A percentile compares a stretch with the other conserved stretches of the same genome.
Evolutionary conservation across 116 monocot species (phyloP).

Genomic region (Posidonia oceanica): DNA sequence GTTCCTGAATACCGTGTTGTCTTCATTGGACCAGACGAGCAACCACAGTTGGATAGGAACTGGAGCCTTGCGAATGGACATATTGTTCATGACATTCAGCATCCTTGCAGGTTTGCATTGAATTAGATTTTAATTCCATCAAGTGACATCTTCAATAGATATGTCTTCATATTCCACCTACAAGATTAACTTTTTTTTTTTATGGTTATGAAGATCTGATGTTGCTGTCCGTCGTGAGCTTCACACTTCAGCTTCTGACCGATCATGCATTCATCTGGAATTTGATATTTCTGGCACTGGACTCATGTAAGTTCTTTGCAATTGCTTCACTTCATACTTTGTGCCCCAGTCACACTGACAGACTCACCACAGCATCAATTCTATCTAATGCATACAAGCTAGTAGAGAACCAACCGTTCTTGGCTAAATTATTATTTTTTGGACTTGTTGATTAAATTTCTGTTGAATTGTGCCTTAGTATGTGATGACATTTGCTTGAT

Average conservation of each 20-base stretch:
- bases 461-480: not conserved
- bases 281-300: conserved; percentile 79
- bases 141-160: not conserved
- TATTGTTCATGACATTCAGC: conserved; percentile 61
- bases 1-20: conserved; percentile 74
- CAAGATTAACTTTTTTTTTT: conserved; percentile 5
- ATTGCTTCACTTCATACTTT: conserved; percentile 5
- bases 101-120: conserved; percentile 62
- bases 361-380: not conserved
- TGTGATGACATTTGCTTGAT: too few relatives aligned
- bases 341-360: too few relatives aligned
- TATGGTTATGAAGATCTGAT: conserved; percentile 31
- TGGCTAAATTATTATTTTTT: not conserved
- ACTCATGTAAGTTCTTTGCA: conserved; percentile 42
- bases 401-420: not conserved
- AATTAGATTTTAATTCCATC: not conserved
- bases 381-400: not conserved
- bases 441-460: not conserved
- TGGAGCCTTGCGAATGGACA: conserved; percentile 70
- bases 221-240: conserved; percentile 63
- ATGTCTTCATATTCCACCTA: not conserved
- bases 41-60: conserved; percentile 33
- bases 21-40: conserved; percentile 30
- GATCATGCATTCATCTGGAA: conserved; percentile 81
- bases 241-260: conserved; percentile 72